Evolutionary conservation across 805 yeast species (phyloP).

Genomic region (Metschnikowia peoriensis): DNA sequence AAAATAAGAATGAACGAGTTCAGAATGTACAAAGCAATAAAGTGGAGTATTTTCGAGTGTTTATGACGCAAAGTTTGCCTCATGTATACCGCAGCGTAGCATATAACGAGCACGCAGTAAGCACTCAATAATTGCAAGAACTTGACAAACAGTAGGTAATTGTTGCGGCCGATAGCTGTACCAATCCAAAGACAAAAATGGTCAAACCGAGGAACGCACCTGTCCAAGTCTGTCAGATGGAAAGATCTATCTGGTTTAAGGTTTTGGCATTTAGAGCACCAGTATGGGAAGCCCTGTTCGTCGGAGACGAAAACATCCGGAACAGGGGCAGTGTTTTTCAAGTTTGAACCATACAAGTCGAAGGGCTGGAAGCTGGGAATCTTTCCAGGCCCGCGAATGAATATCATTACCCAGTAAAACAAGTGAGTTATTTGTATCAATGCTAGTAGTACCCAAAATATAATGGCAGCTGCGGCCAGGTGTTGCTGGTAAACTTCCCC

Average conservation of each 20-base stretch:
- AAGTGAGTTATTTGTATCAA: slow-evolving; percentile 6
- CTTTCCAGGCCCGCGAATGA: slow-evolving; percentile 58
- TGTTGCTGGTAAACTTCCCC: slow-evolving; percentile 9
- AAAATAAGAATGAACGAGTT: slow-evolving; percentile 47
- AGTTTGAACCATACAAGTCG: slow-evolving; percentile 23
- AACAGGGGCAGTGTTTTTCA: slow-evolving; percentile 30
- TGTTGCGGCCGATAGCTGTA: slow-evolving; percentile 62
- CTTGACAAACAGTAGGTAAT: slow-evolving; percentile 59
- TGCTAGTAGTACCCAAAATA: slow-evolving; percentile 15
- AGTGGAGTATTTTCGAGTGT: slow-evolving; percentile 42
- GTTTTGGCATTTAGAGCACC: slow-evolving; percentile 68
- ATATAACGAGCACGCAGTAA: slow-evolving; percentile 31
- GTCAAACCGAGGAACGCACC: slow-evolving; percentile 74
- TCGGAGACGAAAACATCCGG: slow-evolving; percentile 70
- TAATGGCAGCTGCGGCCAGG: slow-evolving; percentile 14
- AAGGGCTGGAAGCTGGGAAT: slow-evolving; percentile 37
- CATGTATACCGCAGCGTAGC: slow-evolving; percentile 25
- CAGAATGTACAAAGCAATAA: slow-evolving; percentile 47
- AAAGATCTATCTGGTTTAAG: slow-evolving; percentile 67
- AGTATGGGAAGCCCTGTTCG: slow-evolving; percentile 68
- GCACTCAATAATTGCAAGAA: slow-evolving; percentile 40
- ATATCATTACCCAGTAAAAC: slow-evolving; percentile 45
- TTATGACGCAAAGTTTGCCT: slow-evolving; percentile 20
- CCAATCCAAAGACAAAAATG: slow-evolving; percentile 85
- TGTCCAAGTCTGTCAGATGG: slow-evolving; percentile 56